These are phyloP conservation scores for Talaromyces proteolyticus DNA, from an alignment of 495 filamentous ascomycete species.

Conservation along the genomic window DNA sequence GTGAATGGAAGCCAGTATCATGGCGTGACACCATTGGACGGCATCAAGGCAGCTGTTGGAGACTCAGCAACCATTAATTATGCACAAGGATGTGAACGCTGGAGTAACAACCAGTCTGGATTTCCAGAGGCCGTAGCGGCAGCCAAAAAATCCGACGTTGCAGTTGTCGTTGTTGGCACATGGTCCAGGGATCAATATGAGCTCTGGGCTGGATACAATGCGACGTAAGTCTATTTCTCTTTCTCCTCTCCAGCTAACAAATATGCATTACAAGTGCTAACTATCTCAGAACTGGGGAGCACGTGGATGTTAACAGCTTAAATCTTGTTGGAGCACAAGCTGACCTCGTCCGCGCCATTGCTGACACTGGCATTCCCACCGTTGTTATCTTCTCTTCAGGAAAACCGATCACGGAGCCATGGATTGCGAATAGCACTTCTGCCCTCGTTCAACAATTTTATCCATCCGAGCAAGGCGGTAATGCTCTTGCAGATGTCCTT, in stretches of 20 bases:
- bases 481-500: conserved; percentile 60
- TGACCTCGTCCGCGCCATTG: conserved; percentile 54
- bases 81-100: conserved; percentile 62
- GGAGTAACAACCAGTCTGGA: conserved; percentile 58
- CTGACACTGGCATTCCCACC: conserved; percentile 58
- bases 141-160: conserved; percentile 59
- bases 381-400: conserved; percentile 62
- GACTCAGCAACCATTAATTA: conserved; percentile 48
- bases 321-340: conserved; percentile 67
- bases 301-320: conserved; percentile 56
- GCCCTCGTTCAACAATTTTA: conserved; percentile 68
- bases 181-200: conserved; percentile 64
- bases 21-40: conserved; percentile 60
- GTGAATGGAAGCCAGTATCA: conserved; percentile 53
- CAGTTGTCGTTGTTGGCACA: conserved; percentile 65
- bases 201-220: conserved; percentile 62
- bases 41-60: conserved; percentile 54
- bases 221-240: conserved; percentile 31
- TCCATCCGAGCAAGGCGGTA: conserved; percentile 53
- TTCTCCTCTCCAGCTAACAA: background rate
- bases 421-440: conserved; percentile 52
- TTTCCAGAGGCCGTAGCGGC: conserved; percentile 56
- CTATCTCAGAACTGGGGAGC: conserved; percentile 54
- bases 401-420: conserved; percentile 63
- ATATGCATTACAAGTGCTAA: background rate